phyloP scores from a whole-genome alignment of 2,329 filamentous ascomycete species.

The Cladosporium sp. region DNA sequence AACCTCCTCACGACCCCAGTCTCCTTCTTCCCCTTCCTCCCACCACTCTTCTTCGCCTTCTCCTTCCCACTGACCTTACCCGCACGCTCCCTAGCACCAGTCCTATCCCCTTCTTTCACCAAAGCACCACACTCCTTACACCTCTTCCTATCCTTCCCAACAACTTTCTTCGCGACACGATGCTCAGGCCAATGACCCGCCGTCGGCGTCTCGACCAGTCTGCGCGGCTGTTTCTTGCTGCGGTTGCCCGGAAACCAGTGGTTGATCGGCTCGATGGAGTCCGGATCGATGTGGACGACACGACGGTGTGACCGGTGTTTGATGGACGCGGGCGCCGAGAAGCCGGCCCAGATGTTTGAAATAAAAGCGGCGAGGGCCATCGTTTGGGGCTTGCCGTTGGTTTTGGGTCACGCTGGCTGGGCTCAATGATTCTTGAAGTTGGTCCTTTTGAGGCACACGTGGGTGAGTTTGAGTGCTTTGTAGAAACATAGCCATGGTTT shows the following conservation, averaged over 20 bases:
- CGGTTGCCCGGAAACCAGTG: slow-evolving; percentile 17
- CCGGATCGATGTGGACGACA: neutral
- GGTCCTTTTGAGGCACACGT: neutral
- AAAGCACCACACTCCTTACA: slow-evolving; percentile 7
- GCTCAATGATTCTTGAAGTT: neutral
- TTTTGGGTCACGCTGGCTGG: neutral
- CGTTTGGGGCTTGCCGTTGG: neutral
- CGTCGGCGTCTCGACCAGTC: slow-evolving; percentile 13
- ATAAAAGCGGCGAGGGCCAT: neutral
- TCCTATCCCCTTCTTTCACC: neutral
- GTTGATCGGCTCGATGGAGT: slow-evolving; percentile 17
- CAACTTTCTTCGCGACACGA: slow-evolving; percentile 6
- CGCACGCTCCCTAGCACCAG: neutral
- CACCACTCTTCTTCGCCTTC: neutral
- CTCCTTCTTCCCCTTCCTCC: neutral
- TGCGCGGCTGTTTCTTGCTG: slow-evolving; percentile 5
- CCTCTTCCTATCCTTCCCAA: slow-evolving; percentile 4
- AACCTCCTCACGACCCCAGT: neutral
- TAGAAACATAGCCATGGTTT: neutral
- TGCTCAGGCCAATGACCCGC: slow-evolving; percentile 6
- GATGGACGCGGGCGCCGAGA: neutral
- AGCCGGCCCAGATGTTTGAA: slow-evolving; percentile 6
- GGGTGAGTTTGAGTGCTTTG: neutral
- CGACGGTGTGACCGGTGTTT: neutral
- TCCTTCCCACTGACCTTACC: neutral